Percentiles rank a stretch among this genome's conserved stretches.
Conservation (phyloP, 2,329 filamentous ascomycete genomes). For the Ophiosphaerella herpotricha region DNA sequence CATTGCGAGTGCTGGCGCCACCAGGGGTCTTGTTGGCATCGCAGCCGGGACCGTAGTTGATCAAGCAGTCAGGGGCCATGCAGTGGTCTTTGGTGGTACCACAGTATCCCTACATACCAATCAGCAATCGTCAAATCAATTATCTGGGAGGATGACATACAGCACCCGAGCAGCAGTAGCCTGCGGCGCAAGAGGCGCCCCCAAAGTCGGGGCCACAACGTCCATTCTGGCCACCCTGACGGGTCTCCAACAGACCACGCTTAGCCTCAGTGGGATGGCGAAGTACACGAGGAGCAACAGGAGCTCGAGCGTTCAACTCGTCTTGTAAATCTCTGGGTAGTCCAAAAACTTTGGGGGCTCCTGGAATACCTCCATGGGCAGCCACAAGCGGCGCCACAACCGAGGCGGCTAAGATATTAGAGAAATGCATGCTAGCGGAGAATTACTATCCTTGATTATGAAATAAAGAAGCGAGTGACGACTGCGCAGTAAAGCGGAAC, state of each 20-base stretch:
- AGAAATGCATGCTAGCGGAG: constrained; percentile 35
- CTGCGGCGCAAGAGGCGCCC: constrained; percentile 36
- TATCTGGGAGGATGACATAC: constrained; percentile 20
- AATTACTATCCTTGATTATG: background rate
- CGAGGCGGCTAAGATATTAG: constrained; percentile 31
- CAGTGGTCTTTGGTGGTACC: constrained; percentile 60
- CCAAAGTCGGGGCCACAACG: constrained; percentile 38
- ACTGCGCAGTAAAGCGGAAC: constrained; percentile 5
- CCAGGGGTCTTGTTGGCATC: constrained; percentile 61
- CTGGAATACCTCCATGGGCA: constrained; percentile 37
- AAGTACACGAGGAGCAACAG: constrained; percentile 27
- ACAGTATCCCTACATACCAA: constrained; percentile 53
- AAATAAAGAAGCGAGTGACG: constrained; percentile 4
- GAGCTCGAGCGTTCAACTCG: constrained; percentile 29
- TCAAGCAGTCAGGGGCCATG: constrained; percentile 63
- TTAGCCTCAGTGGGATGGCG: constrained; percentile 18
- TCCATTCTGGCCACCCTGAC: constrained; percentile 42
- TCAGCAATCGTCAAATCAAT: constrained; percentile 8
- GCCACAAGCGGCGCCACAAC: constrained; percentile 39
- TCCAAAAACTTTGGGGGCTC: constrained; percentile 42
- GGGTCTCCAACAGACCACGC: constrained; percentile 31
- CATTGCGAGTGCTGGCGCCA: constrained; percentile 58
- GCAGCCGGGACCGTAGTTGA: constrained; percentile 63
- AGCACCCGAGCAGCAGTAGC: constrained; percentile 43
- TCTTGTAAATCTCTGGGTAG: constrained; percentile 25